Evolutionary conservation across 805 yeast genomes (phyloP).

Genomic region (Kurtzmaniella fragi): DNA sequence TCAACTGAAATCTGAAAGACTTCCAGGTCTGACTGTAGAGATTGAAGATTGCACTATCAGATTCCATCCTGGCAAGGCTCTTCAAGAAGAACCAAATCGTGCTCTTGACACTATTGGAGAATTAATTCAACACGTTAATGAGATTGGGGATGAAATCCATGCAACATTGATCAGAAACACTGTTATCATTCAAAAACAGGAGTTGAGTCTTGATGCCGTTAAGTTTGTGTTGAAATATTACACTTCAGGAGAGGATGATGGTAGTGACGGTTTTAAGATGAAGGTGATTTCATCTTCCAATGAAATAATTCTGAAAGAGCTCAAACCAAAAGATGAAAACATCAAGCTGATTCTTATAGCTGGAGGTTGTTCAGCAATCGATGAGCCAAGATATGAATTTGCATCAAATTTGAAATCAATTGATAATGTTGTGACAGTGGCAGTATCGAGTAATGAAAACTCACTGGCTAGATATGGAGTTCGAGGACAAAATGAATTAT

Average conservation of each 20-base stretch:
- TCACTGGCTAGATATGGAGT: conserved; percentile 62
- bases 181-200: conserved; percentile 66
- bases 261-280: conserved; percentile 21
- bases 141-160: conserved; percentile 63
- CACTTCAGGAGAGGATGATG: conserved; percentile 12
- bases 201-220: conserved; percentile 53
- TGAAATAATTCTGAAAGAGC: conserved; percentile 1
- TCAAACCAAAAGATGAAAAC: conserved; percentile 1
- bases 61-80: conserved; percentile 68
- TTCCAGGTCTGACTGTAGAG: conserved; percentile 73
- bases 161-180: conserved; percentile 69
- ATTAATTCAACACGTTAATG: conserved; percentile 78
- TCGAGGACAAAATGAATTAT: conserved; percentile 65
- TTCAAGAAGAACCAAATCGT: conserved; percentile 57
- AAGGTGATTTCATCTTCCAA: conserved; percentile 9
- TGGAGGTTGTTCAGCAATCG: conserved; percentile 65
- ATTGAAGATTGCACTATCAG: conserved; percentile 72
- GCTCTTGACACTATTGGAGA: conserved; percentile 73
- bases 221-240: conserved; percentile 43
- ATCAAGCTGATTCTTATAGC: conserved; percentile 49
- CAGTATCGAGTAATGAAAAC: conserved; percentile 39
- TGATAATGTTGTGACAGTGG: conserved; percentile 53
- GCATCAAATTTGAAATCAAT: conserved; percentile 42
- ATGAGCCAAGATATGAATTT: conserved; percentile 60
- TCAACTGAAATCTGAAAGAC: conserved; percentile 61